Base-by-base conservation (phyloP, 1,284 basidiomycete species). In the Apiotrichum sp. region DNA sequence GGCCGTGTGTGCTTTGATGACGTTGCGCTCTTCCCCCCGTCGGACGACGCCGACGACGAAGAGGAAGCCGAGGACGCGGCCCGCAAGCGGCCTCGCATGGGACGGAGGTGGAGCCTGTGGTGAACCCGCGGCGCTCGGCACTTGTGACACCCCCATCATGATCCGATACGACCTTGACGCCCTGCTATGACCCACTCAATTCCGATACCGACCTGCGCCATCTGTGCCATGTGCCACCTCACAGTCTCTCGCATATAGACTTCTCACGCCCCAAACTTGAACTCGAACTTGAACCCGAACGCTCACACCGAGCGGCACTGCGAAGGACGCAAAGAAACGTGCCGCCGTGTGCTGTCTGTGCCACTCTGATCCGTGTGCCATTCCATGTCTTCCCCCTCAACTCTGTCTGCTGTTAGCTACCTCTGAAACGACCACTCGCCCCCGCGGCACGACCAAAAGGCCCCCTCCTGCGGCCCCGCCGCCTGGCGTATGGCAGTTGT, bases 1-100 rank as follows among this genome's bases (percentile, higher is more conserved):
- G 57, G 57, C 3, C 32, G 57, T 6, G 53, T 59, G 2, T 52
- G 50, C 43, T 59, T 59, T 32, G 47, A 55, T 13, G 57, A 58
- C 10, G 53, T 55, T 32, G 57, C 42, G n/a, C 50, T 52, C 22
- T 40, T 46, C 39, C 53, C 57, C 2, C 57, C 57, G 4, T 42
- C 52, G 1, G 52, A 32, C 7, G 52, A 52, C n/a, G 50, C 33
- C 13, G 55, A 38, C 32, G 55, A 47, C 50, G 47, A 50, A 13
- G 50, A 48, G 1, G 38, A 31, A 32, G 22, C 22, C 36, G 47
- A 43, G 29, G 34, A 52, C 34, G 3, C 31, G 11, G 41, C 50
- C 33, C 14, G 35, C n/a, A 45, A 44, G 42, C 42, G 42, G 6
- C 43, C 50, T 3, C 50, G 42, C 50, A 52, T 38, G 35, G 35